Base-by-base conservation (phyloP, 2,329 filamentous ascomycete genomes). In the Pseudogymnoascus sp. region DNA sequence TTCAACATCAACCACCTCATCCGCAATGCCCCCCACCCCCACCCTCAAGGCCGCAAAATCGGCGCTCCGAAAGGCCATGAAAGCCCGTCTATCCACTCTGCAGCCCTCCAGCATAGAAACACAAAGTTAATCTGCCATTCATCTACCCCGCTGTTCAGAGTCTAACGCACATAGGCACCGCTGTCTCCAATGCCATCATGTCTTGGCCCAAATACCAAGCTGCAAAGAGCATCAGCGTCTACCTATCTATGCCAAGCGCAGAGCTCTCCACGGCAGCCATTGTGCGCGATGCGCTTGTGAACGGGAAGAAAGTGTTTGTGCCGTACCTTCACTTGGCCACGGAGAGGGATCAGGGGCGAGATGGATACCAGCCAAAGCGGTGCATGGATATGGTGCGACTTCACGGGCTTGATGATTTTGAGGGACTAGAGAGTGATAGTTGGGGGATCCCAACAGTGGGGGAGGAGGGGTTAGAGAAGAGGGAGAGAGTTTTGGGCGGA, bases 361-460 rank as follows among this genome's bases (percentile, higher is more conserved):
- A 65, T 50, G 62, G 69, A 50, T 68, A 71, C 14, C 69, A 73
- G 29, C 77, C 79, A 63, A 83, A 85, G 5, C 90, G 90, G 14
- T 82, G 95, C 62, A 99, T 99, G 95, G 92, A 97, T 72, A 97
- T 99, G 95, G 85, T 99, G 21, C 86, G 86, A 66, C 79, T 99
- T 42, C 78, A 81, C 63, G 87, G 86, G 26, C 74, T 91, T 61
- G 77, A 83, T 29, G 95, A 99, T 74, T 96, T 93, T 74, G 85
- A 91, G 67, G 83, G 84, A 24, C 79, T 97, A 65, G 77, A 86
- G 71, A 82, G 82, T 42, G 95, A 99, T 75, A 86, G 83, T 73
- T 99, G 95, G 95, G 93, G 92, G 8, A 99, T 99, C 67, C 95
- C 95, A n/a, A 93, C 89, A 33, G 84, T 96, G 64, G 81, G 85